Percentiles rank a stretch among this genome's conserved stretches.
These are phyloP conservation scores for Sanguinoderma infundibulare DNA, from an alignment of 1,284 basidiomycete genomes.

Conservation along the genomic window DNA sequence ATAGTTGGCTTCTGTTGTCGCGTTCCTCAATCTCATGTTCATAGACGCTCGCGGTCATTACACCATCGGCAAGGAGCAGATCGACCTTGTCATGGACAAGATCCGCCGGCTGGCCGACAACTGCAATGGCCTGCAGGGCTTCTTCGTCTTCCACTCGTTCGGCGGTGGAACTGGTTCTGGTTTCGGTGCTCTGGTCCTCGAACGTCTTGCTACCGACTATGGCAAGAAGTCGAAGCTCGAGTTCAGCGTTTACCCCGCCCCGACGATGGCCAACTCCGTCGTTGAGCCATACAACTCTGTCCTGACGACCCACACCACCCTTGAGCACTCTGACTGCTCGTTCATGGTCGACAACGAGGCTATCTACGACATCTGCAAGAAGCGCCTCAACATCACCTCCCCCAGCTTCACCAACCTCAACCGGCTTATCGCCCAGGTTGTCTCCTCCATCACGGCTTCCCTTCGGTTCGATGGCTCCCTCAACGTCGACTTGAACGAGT, in stretches of 20 bases:
- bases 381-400: slow-evolving; percentile 80
- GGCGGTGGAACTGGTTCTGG: slow-evolving; percentile 99
- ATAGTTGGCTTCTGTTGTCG: neutral
- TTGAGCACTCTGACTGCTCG: slow-evolving; percentile 99
- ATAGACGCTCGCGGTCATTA: slow-evolving; percentile 96
- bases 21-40: neutral
- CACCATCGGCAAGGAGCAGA: slow-evolving; percentile 97
- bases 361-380: slow-evolving; percentile 97
- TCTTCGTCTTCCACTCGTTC: slow-evolving; percentile 99
- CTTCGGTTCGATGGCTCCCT: slow-evolving; percentile 84
- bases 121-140: slow-evolving; percentile 97
- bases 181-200: slow-evolving; percentile 96
- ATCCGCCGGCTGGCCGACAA: slow-evolving; percentile 96
- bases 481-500: slow-evolving; percentile 85
- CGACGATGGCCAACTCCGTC: slow-evolving; percentile 94
- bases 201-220: slow-evolving; percentile 97
- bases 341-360: slow-evolving; percentile 98
- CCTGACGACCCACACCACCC: slow-evolving; percentile 97
- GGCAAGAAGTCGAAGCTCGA: slow-evolving; percentile 99
- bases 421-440: slow-evolving; percentile 88
- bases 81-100: slow-evolving; percentile 93
- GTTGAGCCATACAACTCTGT: slow-evolving; percentile 99
- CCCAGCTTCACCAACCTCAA: slow-evolving; percentile 90
- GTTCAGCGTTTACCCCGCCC: slow-evolving; percentile 97
- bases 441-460: slow-evolving; percentile 85